Base-by-base conservation (phyloP, 306 rosid genomes). In the Casuarina cunninghamiana region DNA sequence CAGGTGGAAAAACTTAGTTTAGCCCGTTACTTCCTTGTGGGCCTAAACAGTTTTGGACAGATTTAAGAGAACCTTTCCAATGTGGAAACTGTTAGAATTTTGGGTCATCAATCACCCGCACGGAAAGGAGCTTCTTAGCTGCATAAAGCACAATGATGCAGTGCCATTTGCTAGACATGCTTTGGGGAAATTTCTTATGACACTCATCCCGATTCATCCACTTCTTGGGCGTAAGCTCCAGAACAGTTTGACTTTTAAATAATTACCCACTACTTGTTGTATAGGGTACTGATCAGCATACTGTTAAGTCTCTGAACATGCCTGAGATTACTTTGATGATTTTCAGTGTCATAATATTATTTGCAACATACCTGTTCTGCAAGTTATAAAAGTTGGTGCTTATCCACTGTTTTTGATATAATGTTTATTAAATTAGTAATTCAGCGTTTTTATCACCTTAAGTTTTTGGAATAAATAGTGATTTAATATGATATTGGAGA, bases 241-340 rank as follows among this genome's bases (percentile, higher is more conserved):
- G 39, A 19, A 5, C 26, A 7, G 39, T 15, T 63, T 38, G n/a
- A 63, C n/a, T 37, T 38, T n/a, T 6, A 37, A 63, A 6, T 63
- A n/a, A 5, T 63, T 57, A 6, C 10, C 37, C n/a, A 7, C 38
- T 26, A 1, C 26, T 39, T 39, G 32, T 26, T 10, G 10, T 58
- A 38, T 63, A 21, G 26, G 46, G 4, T 21, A 3, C 46, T 38
- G 19, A 63, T 63, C 13, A 63, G 69, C 13, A 12, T 38, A 3
- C 19, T 6, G 69, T 63, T 38, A 63, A 37, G 8, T 63, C 17
- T 6, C 39, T 19, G 39, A 58, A 26, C 6, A 41, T 66, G 50
- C 71, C 16, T 41, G 50, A 66, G 71, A n/a, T 66, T 42, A 41
- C 71, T 42, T 66, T 5, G 71, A 41, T 66, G 49, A 43, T 66